A percentile compares a stretch with the other conserved stretches of the same genome.
Conservation (phyloP, 1,284 basidiomycete genomes). For the Cutaneotrichosporon dermatis region DNA sequence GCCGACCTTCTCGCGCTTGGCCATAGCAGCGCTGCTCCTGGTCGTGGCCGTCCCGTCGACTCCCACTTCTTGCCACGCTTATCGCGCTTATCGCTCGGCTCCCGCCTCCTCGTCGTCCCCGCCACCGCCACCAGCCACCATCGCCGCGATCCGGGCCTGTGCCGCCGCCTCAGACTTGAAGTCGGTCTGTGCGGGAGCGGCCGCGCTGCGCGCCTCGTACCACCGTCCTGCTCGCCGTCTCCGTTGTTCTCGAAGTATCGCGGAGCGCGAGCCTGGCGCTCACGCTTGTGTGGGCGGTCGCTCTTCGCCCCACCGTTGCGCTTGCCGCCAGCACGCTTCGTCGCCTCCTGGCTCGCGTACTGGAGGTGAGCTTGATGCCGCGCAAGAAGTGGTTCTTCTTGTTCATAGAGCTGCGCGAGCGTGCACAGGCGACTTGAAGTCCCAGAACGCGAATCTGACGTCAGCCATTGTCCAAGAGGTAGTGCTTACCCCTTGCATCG, state of each 20-base stretch:
- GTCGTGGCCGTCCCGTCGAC: constrained; percentile 59
- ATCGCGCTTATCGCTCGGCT: constrained; percentile 22
- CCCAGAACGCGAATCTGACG: constrained; percentile 85
- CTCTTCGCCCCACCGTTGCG: neutral
- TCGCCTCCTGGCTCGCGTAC: constrained; percentile 45
- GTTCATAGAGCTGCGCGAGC: constrained; percentile 82
- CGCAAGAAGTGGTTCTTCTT: constrained; percentile 76
- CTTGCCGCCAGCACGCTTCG: constrained; percentile 31
- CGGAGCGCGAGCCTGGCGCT: neutral
- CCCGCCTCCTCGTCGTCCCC: neutral
- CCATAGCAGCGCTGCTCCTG: constrained; percentile 87
- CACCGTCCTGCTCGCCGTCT: neutral
- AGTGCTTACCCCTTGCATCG: constrained; percentile 82
- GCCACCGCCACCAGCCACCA: constrained; percentile 6
- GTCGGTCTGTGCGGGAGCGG: neutral
- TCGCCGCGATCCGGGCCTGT: constrained; percentile 14
- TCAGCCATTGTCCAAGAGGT: neutral
- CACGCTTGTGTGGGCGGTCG: constrained; percentile 9
- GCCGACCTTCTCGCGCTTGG: constrained; percentile 78
- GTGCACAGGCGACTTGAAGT: constrained; percentile 72
- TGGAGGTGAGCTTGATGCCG: constrained; percentile 55
- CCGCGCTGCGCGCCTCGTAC: constrained; percentile 2
- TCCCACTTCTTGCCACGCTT: constrained; percentile 47
- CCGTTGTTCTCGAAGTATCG: constrained; percentile 16
- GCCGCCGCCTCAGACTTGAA: constrained; percentile 13